Evolutionary conservation across 345 rosid genomes (phyloP), one percentile per base, ranked within the genome.

Genomic region (Hibiscus mutabilis): DNA sequence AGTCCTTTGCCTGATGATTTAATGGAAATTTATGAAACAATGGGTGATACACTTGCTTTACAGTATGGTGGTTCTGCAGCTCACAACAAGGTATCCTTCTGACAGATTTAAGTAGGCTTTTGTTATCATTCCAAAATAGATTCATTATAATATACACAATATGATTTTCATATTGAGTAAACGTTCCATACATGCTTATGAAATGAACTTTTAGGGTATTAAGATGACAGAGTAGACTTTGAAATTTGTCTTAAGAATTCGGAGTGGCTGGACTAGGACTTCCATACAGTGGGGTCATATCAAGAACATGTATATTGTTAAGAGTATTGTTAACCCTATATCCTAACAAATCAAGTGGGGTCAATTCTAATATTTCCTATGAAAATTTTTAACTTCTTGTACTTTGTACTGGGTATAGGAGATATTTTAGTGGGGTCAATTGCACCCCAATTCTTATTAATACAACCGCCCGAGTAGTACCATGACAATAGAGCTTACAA

Each of bases 11-110:
- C 97, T 1, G 90, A 84, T 80, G 83, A 84, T 62, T 83, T 95
- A 63, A 95, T 92, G 93, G 74, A 76, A 75, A 67, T 84, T 60
- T 95, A 95, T 73, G 97, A 95, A 83, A 76, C 84, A 35, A 95
- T 90, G 97, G 99, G 99, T 2, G 99, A 95, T 79, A 90, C 90
- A 14, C 97, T 95, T 76, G 97, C 99, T 2, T 78, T 85, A 56
- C 99, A 95, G 72, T 95, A 95, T 81, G 99, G 99, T 66, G 99
- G 99, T 49, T 95, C 99, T 18, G 91, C 97, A 9, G 99, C 99
- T 22, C 99, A 95, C 74, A 95, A 91, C 85, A 95, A 92, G 93
- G 99, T 90, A 81, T 55, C 24, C 19, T 67, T 56, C 15, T 62
- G 11, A 35, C n/a, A 21, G 19, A 42, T 59, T 37, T 63, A 2